A percentile compares a stretch with the other conserved stretches of the same genome.
phyloP scores from a whole-genome alignment of 352 stramenopile genomes.

The Phytopythium delawarense region DNA sequence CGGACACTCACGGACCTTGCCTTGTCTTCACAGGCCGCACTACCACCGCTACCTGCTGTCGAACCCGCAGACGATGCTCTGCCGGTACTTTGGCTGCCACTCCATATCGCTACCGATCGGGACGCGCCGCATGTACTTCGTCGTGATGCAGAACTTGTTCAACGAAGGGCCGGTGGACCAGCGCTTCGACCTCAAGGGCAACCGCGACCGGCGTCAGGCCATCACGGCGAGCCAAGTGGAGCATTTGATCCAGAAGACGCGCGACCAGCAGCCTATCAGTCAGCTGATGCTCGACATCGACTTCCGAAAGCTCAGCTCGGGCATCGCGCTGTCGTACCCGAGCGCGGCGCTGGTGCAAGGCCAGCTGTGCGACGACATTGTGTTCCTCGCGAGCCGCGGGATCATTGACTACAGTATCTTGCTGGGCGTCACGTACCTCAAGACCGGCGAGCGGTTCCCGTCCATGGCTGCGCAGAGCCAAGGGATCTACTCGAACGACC shows the following conservation, averaged over 20 bases:
- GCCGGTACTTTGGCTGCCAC: conserved; percentile 81
- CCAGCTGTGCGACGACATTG: conserved; percentile 75
- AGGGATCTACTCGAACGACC: conserved; percentile 44
- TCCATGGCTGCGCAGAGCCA: conserved; percentile 18
- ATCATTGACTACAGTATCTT: conserved; percentile 88
- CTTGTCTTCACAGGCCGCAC: conserved; percentile 32
- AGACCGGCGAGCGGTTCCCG: conserved; percentile 20
- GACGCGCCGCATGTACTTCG: conserved; percentile 84
- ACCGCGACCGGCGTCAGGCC: conserved; percentile 67
- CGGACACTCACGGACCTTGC: neutral
- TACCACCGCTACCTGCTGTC: conserved; percentile 79
- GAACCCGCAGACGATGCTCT: conserved; percentile 71
- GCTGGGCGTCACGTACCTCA: conserved; percentile 58
- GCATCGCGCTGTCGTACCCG: conserved; percentile 46
- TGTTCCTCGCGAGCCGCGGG: conserved; percentile 74
- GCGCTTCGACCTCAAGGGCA: conserved; percentile 81
- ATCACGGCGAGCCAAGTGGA: conserved; percentile 59
- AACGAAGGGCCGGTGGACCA: conserved; percentile 75
- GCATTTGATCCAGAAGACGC: conserved; percentile 58
- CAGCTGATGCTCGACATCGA: conserved; percentile 88
- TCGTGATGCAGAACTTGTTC: conserved; percentile 88
- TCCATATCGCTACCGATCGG: conserved; percentile 83
- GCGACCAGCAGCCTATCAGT: conserved; percentile 47
- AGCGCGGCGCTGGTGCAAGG: conserved; percentile 43
- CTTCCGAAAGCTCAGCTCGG: conserved; percentile 70